phyloP scores from a whole-genome alignment of 345 rosid species.

The Noccaea caerulescens region DNA sequence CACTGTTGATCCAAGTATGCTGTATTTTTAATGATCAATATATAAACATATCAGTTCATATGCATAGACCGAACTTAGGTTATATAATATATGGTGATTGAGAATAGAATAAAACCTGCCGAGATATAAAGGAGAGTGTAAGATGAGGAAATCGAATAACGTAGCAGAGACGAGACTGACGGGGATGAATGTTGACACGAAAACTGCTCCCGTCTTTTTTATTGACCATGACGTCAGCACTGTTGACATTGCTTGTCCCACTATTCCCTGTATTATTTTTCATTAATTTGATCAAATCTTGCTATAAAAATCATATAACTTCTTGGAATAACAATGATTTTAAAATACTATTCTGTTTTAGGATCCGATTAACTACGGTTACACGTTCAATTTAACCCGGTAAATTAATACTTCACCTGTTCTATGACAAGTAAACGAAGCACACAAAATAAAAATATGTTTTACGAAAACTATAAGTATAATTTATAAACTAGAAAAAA shows the following conservation, averaged over 20 bases:
- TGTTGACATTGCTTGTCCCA: conserved; percentile 53
- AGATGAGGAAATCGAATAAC: conserved; percentile 41
- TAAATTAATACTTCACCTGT: background rate
- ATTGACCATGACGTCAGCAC: conserved; percentile 55
- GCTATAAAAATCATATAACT: background rate
- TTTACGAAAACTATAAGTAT: background rate
- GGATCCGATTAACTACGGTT: background rate
- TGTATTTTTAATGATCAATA: conserved; percentile 2
- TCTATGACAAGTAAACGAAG: background rate
- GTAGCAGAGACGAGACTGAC: conserved; percentile 44
- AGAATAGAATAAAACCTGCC: conserved; percentile 38
- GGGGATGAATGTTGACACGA: conserved; percentile 54
- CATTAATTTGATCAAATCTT: background rate
- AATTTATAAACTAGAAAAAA: background rate
- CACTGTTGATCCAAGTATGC: conserved; percentile 43
- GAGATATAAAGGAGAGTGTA: conserved; percentile 40
- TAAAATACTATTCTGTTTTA: background rate
- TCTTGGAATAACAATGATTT: no score
- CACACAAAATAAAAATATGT: background rate
- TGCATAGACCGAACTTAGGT: background rate
- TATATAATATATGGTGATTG: background rate
- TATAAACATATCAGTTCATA: conserved; percentile 1
- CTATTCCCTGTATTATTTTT: conserved; percentile 45
- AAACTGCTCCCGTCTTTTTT: conserved; percentile 51
- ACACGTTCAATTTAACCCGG: background rate